Conservation (phyloP, 768 basidiomycete genomes). For the Rhizopogon vesiculosus region DNA sequence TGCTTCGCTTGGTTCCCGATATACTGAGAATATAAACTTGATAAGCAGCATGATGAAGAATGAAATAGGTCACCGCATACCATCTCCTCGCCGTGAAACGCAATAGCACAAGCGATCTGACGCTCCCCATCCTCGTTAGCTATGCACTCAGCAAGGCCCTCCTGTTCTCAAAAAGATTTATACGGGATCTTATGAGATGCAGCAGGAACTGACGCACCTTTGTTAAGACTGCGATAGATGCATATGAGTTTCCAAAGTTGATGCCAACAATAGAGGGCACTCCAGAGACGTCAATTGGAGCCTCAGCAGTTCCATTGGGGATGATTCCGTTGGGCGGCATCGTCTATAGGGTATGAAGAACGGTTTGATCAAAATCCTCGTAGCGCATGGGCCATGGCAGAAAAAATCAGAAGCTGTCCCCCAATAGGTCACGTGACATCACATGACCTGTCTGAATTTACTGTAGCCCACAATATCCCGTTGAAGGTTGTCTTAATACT, state of each 20-base stretch:
- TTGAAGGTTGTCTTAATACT: too few relatives aligned
- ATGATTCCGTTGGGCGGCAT: conserved; percentile 38
- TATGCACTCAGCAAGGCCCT: conserved; percentile 90
- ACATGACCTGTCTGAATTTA: too few relatives aligned
- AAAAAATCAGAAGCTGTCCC: neutral
- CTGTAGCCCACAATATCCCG: too few relatives aligned
- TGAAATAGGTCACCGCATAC: conserved; percentile 41
- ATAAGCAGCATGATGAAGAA: conserved; percentile 1
- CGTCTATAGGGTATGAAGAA: neutral
- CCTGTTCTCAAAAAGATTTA: conserved; percentile 39
- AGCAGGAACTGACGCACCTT: conserved; percentile 51
- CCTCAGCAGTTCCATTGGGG: conserved; percentile 50
- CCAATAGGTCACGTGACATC: too few relatives aligned
- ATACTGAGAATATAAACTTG: conserved; percentile 52
- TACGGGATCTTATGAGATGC: neutral
- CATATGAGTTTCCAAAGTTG: conserved; percentile 94
- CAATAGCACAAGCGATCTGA: conserved; percentile 92
- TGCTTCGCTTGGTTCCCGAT: conserved; percentile 92
- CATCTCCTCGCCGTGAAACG: conserved; percentile 88
- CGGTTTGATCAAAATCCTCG: neutral
- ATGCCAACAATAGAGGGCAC: conserved; percentile 78
- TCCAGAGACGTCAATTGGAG: conserved; percentile 27
- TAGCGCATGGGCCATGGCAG: neutral
- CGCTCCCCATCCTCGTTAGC: conserved; percentile 99
- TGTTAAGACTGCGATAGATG: conserved; percentile 92